phyloP scores from a whole-genome alignment of 1,139 yeast genomes.

The Debaryomycetaceae sp. region DNA sequence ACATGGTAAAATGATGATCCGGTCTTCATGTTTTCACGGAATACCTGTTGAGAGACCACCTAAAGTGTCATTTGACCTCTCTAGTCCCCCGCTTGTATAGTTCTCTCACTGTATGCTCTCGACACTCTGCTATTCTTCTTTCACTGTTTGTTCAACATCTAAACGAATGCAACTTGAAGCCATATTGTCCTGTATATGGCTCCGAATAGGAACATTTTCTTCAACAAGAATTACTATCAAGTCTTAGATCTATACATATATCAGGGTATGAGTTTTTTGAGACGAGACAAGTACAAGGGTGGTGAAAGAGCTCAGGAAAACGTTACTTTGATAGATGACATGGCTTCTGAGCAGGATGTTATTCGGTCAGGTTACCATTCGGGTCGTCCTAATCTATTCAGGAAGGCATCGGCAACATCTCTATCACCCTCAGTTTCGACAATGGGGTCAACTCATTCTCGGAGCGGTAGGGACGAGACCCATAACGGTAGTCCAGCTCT shows the following conservation, averaged over 20 bases:
- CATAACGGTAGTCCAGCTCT: background rate
- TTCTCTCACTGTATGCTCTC: background rate
- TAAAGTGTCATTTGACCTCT: background rate
- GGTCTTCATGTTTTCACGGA: too few relatives aligned
- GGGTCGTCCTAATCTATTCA: background rate
- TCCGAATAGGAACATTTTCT: background rate
- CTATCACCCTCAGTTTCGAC: slow-evolving; percentile 5
- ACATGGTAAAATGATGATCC: too few relatives aligned
- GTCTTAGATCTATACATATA: background rate
- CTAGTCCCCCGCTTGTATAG: background rate
- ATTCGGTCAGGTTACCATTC: background rate
- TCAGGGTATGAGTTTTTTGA: slow-evolving; percentile 25
- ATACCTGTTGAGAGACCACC: background rate
- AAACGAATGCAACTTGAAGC: background rate
- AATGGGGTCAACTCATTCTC: slow-evolving; percentile 5
- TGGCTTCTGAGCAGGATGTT: background rate
- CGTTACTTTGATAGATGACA: background rate
- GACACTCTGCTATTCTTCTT: background rate
- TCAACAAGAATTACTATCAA: background rate
- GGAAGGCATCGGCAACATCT: background rate
- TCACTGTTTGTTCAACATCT: background rate
- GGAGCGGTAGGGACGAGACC: background rate
- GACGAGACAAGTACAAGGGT: slow-evolving; percentile 20
- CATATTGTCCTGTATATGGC: background rate
- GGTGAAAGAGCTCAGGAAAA: background rate